Conservation (phyloP, 2,329 filamentous ascomycete species). For the Aspergillus sp. region DNA sequence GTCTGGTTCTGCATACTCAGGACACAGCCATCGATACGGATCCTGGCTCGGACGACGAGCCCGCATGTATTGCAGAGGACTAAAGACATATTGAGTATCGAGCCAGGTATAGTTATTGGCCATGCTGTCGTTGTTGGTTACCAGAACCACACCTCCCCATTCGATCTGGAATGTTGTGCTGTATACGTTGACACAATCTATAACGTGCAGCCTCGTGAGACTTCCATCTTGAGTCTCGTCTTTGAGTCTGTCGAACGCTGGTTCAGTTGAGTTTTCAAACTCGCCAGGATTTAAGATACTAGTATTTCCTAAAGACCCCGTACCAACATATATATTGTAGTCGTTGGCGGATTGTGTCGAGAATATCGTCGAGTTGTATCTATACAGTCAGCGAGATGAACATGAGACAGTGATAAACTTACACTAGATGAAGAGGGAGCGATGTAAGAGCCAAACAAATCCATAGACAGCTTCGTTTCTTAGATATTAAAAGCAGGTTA, state of each 20-base stretch:
- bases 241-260: neutral
- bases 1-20: neutral
- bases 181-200: slow-evolving; percentile 11
- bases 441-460: slow-evolving; percentile 4
- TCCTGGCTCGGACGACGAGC: neutral
- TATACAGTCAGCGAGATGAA: neutral
- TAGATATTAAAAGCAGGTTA: slow-evolving; percentile 18
- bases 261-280: too few species aligned
- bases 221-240: neutral
- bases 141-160: slow-evolving; percentile 9
- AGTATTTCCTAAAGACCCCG: slow-evolving; percentile 2
- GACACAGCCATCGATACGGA: slow-evolving; percentile 3
- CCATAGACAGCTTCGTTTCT: slow-evolving; percentile 6
- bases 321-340: slow-evolving; percentile 12
- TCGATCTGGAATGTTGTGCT: slow-evolving; percentile 8
- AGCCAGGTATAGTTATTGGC: neutral
- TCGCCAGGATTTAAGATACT: neutral
- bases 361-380: slow-evolving; percentile 17
- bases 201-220: slow-evolving; percentile 1
- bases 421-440: slow-evolving; percentile 11
- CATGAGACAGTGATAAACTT: neutral
- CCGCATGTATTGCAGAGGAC: neutral
- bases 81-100: neutral
- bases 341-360: slow-evolving; percentile 11
- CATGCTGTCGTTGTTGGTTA: neutral